phyloP scores from a whole-genome alignment of 768 basidiomycete species.

The Lepiota brunneoincarnata region DNA sequence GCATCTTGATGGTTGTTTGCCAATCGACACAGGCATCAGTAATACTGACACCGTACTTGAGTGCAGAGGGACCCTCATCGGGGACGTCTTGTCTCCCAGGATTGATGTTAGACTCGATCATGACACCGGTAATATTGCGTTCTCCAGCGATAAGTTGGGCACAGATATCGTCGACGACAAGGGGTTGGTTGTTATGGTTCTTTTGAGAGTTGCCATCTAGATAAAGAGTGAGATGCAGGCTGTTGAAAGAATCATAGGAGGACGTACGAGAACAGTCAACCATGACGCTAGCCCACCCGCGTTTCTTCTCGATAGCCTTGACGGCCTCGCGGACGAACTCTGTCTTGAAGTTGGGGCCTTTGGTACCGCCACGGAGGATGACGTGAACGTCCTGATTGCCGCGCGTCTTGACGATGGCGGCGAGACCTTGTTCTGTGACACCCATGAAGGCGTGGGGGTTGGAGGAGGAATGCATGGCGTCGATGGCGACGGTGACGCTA shows the following conservation, averaged over 20 bases:
- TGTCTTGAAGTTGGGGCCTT: slow-evolving; percentile 84
- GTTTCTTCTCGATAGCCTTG: slow-evolving; percentile 62
- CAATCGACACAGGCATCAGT: slow-evolving; percentile 93
- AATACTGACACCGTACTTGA: slow-evolving; percentile 83
- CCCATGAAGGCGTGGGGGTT: slow-evolving; percentile 98
- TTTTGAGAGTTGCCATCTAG: slow-evolving; percentile 95
- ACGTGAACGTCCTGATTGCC: slow-evolving; percentile 90
- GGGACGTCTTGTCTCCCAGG: slow-evolving; percentile 92
- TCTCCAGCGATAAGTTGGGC: slow-evolving; percentile 71
- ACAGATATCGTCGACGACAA: slow-evolving; percentile 70
- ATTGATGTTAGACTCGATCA: slow-evolving; percentile 95
- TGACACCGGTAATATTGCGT: slow-evolving; percentile 83
- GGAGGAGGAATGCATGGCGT: slow-evolving; percentile 91
- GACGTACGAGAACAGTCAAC: slow-evolving; percentile 77
- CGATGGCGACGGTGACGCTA: slow-evolving; percentile 85
- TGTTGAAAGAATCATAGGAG: slow-evolving; percentile 6
- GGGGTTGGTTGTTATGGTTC: slow-evolving; percentile 90
- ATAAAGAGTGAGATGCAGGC: neutral
- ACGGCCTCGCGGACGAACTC: slow-evolving; percentile 69
- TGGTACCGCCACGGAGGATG: slow-evolving; percentile 90
- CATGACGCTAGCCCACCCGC: slow-evolving; percentile 71
- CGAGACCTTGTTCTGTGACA: slow-evolving; percentile 82
- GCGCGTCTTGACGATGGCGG: slow-evolving; percentile 91
- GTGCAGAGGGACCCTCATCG: slow-evolving; percentile 54
- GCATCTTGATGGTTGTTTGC: slow-evolving; percentile 73